Base-by-base conservation (phyloP, 768 basidiomycete species). In the Galerina sulciceps region DNA sequence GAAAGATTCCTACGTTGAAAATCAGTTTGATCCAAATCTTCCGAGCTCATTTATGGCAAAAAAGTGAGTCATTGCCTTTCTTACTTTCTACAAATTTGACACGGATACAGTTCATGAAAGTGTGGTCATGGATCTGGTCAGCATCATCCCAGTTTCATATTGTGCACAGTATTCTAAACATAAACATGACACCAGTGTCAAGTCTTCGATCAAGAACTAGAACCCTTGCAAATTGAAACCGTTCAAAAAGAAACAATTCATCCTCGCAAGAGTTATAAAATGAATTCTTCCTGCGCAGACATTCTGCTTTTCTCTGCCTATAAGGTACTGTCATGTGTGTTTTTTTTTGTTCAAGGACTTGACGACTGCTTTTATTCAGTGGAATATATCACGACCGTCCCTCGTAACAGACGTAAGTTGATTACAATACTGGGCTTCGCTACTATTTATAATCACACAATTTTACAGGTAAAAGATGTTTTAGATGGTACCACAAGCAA, bases 41-140 rank as follows among this genome's bases (percentile, higher is more conserved):
- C 93, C 93, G 97, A 80, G 97, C 97, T 41, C 97, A 99, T 75
- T 85, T 99, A 79, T 99, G 97, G 97, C 97, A 99, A 79, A 98
- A 99, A 80, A 98, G 96, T 89, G 73, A 74, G 90, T 18, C 64
- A 69, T 55, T 48, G 65, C 67, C 68, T 69, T 68, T 61, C 17
- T 64, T 62, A 46, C 46, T 51, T 20, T 40, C 14, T 13, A 22
- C 6, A 13, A 14, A 34, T 52, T 59, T 35, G 1, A 55, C 44
- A 23, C 50, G 45, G 37, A 23, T 60, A 4, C 45, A 92, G 91
- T 93, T 68, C 92, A 94, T 70, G 91, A 93, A 73, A 93, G 90
- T 69, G 93, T 94, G 37, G 92, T 94, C 61, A 94, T 94, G 91
- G 93, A 94, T 80, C 70, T 95, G 76, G 85, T 87, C 60, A 66